Percentiles rank a stretch among this genome's conserved stretches.
Evolutionary conservation across 345 rosid genomes (phyloP).

Genomic region (Salix koriyanagi): DNA sequence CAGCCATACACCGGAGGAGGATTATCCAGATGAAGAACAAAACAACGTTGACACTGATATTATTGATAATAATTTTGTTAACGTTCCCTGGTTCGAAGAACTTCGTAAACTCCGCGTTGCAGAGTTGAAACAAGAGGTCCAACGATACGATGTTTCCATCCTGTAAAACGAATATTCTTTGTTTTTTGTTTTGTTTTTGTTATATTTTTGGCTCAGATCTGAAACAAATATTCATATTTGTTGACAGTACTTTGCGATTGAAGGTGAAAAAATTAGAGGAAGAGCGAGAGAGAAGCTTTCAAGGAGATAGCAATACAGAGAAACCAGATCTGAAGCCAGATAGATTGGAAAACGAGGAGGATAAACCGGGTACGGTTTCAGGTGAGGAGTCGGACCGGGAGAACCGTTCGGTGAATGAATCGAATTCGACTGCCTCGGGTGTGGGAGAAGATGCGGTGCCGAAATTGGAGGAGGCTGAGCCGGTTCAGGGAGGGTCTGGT

Average conservation of each 20-base stretch:
- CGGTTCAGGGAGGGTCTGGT: slow-evolving; percentile 25
- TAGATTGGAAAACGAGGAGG: slow-evolving; percentile 28
- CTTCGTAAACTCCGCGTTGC: slow-evolving; percentile 66
- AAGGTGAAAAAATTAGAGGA: slow-evolving; percentile 69
- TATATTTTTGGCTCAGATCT: background rate
- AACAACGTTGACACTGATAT: background rate
- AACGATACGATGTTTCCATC: slow-evolving; percentile 65
- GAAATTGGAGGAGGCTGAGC: slow-evolving; percentile 10
- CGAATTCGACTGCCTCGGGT: slow-evolving; percentile 62
- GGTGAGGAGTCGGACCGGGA: slow-evolving; percentile 59
- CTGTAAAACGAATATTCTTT: slow-evolving; percentile 33
- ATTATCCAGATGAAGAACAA: background rate
- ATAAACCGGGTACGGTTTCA: slow-evolving; percentile 9
- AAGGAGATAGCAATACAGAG: slow-evolving; percentile 6
- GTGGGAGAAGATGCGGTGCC: slow-evolving; percentile 14
- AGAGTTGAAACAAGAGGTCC: slow-evolving; percentile 67
- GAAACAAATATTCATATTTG: background rate
- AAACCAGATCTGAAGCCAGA: slow-evolving; percentile 50
- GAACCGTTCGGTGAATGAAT: slow-evolving; percentile 66
- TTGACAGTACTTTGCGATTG: slow-evolving; percentile 50
- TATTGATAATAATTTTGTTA: background rate
- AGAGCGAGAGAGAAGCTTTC: slow-evolving; percentile 43
- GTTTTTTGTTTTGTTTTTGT: background rate
- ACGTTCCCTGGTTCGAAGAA: slow-evolving; percentile 62
- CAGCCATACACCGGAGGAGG: background rate